Conservation (phyloP, 805 yeast species). For the Myxozyma udenii region DNA sequence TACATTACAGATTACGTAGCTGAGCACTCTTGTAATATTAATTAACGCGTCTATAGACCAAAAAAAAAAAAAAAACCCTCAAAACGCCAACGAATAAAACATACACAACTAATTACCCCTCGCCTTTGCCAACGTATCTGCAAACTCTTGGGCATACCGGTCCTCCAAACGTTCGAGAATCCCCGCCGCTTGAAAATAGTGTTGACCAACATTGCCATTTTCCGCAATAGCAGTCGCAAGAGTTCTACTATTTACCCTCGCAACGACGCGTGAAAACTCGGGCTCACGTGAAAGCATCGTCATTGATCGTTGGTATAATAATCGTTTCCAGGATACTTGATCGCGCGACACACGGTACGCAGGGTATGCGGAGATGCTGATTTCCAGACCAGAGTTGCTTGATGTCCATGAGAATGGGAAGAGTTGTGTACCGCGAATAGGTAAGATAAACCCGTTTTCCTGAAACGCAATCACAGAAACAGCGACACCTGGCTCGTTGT, state of each 20-base stretch:
- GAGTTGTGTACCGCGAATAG: neutral
- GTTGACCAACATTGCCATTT: too few species aligned
- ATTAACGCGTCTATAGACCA: too few species aligned
- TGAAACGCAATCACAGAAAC: neutral
- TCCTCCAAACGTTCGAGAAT: too few species aligned
- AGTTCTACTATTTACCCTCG: neutral
- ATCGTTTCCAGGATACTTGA: neutral
- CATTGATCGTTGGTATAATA: neutral
- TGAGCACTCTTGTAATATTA: too few species aligned
- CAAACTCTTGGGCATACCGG: too few species aligned
- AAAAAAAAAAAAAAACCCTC: too few species aligned
- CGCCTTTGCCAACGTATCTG: too few species aligned
- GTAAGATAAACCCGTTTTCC: neutral
- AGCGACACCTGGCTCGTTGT: neutral
- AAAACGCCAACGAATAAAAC: too few species aligned
- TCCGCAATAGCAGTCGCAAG: too few species aligned
- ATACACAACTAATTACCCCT: too few species aligned
- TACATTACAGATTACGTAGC: too few species aligned
- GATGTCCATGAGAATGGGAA: neutral
- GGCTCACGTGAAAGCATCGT: neutral
- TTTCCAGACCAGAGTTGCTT: neutral
- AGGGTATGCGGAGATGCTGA: neutral
- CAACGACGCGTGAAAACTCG: neutral
- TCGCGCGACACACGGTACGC: neutral
- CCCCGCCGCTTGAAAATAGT: too few species aligned